Base-by-base conservation (phyloP, 805 yeast species). In the Lipomyces oligophaga region DNA sequence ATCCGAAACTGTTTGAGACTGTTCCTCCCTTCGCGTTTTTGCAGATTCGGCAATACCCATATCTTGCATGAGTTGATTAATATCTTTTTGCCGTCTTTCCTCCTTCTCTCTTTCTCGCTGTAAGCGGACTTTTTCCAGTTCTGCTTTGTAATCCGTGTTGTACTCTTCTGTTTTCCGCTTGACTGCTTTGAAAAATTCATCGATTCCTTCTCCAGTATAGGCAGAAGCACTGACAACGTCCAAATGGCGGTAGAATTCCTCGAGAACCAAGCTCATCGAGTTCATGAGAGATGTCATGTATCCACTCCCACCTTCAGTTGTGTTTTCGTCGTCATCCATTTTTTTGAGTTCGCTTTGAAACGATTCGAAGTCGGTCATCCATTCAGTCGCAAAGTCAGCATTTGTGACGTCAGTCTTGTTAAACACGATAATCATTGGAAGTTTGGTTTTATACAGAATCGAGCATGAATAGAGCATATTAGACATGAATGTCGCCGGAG, bases 401-500 rank as follows among this genome's bases (percentile, higher is more conserved):
- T 83, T 82, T 57, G 81, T 72, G 3, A 84, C 89, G 68, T 93
- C 99, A 1, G 93, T 85, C 68, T 93, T 93, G 70, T 93, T 93
- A 73, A 93, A 93, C 1, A 93, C 98, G 22, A 93, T 76, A 59
- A 93, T 83, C 96, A 93, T 88, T 15, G 99, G 99, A 45, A 93
- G 74, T 63, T 90, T 89, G 19, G 97, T 90, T 68, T 93, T 93
- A 71, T 93, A 93, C 38, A 93, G 74, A 41, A 93, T 90, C 5
- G 97, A 90, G 69, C 98, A 93, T 0, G 99, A 98, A 63, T 93
- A 93, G 27, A 93, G 76, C 99, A 93, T 93, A 66, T 93, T 93
- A 43, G 97, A 89, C 78, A 93, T 93, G 66, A 93, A 93, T 1
- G 99, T 93, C 0, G 96, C 85, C 34, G 98, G 98, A 1, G 94